These are phyloP conservation scores for Trichoderma simmonsii DNA, from an alignment of 2,329 filamentous ascomycete species.

Conservation along the genomic window DNA sequence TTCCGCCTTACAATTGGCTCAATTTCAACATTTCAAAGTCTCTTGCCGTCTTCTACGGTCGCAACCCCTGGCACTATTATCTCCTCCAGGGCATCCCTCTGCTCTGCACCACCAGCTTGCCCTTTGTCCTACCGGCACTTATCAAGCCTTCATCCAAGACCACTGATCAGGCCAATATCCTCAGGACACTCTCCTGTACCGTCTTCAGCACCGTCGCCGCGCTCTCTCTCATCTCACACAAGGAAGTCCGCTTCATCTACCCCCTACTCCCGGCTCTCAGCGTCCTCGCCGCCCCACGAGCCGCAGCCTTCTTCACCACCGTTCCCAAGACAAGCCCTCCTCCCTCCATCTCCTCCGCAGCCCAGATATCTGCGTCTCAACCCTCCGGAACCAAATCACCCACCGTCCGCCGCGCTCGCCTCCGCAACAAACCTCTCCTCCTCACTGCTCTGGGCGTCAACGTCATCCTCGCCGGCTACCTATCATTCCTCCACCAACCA, in stretches of 20 bases:
- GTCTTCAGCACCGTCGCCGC: conserved; percentile 57
- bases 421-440: conserved; percentile 56
- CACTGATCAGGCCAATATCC: conserved; percentile 33
- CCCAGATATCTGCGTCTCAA: not conserved
- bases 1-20: conserved; percentile 83
- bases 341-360: conserved; percentile 6
- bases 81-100: conserved; percentile 84
- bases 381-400: conserved; percentile 17
- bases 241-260: conserved; percentile 96
- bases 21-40: conserved; percentile 88
- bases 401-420: conserved; percentile 28
- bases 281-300: conserved; percentile 67
- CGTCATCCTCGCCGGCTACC: conserved; percentile 67
- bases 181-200: conserved; percentile 50
- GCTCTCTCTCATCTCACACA: conserved; percentile 83
- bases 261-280: conserved; percentile 86
- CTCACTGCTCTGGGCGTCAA: conserved; percentile 62
- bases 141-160: conserved; percentile 45
- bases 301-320: conserved; percentile 62
- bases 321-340: conserved; percentile 28
- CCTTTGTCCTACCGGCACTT: conserved; percentile 67
- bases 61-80: conserved; percentile 90
- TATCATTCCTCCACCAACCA: conserved; percentile 72
- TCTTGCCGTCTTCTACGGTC: conserved; percentile 88
- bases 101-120: conserved; percentile 77